A percentile compares a stretch with the other conserved stretches of the same genome.
These are phyloP conservation scores for Prunus dulcis DNA, from an alignment of 306 rosid species.

Conservation along the genomic window DNA sequence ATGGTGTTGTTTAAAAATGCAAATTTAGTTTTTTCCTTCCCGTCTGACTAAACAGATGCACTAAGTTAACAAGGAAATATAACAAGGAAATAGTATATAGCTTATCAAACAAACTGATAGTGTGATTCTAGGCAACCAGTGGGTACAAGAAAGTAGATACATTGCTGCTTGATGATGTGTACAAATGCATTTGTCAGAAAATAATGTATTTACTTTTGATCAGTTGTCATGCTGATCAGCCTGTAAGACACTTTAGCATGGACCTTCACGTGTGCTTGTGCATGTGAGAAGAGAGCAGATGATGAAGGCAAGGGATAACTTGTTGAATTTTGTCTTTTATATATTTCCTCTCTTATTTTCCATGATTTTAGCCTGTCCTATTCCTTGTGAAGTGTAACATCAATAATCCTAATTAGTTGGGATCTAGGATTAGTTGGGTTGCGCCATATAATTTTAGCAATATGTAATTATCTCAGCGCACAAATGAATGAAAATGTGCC, in stretches of 20 bases:
- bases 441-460: neutral
- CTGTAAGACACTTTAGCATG: neutral
- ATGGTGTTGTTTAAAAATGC: constrained; percentile 6
- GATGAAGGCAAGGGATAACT: neutral
- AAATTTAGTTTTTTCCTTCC: neutral
- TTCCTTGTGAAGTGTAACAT: neutral
- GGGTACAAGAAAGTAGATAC: neutral
- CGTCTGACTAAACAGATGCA: neutral
- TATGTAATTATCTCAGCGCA: neutral
- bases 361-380: neutral
- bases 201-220: neutral
- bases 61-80: neutral
- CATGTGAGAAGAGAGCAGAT: neutral
- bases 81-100: neutral
- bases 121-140: neutral
- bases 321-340: neutral
- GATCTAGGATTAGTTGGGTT: neutral
- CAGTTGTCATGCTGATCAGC: neutral
- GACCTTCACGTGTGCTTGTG: neutral
- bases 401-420: neutral
- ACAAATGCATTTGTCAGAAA: neutral
- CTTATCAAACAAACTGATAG: neutral
- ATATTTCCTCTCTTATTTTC: neutral
- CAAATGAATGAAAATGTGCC: neutral
- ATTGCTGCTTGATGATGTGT: neutral